Conservation (phyloP, 2,329 filamentous ascomycete genomes). For the Pseudocercospora crystallina region DNA sequence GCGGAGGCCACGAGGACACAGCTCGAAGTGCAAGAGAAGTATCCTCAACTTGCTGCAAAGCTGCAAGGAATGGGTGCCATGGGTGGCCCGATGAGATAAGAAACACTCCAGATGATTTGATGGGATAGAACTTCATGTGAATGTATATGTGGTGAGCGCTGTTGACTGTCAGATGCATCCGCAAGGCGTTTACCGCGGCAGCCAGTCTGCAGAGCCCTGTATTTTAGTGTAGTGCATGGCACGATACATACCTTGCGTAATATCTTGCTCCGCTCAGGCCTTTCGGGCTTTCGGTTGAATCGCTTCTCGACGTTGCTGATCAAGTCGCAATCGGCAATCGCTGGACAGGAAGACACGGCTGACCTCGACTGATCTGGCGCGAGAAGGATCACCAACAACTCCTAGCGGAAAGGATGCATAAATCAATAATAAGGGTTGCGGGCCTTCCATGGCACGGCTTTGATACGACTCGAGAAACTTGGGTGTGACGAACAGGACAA, state of each 20-base stretch:
- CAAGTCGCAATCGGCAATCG: no score
- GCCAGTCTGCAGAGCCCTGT: slow-evolving; percentile 18
- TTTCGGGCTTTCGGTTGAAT: neutral
- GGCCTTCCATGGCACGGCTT: no score
- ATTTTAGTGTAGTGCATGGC: slow-evolving; percentile 10
- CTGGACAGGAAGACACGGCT: no score
- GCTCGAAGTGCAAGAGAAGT: slow-evolving; percentile 67
- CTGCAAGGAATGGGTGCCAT: slow-evolving; percentile 39
- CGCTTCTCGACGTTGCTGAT: no score
- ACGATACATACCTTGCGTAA: slow-evolving; percentile 10
- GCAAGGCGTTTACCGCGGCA: slow-evolving; percentile 18
- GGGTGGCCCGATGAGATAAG: slow-evolving; percentile 13
- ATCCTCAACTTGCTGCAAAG: slow-evolving; percentile 50
- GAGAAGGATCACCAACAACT: no score
- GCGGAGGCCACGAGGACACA: slow-evolving; percentile 96
- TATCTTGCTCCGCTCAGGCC: slow-evolving; percentile 7
- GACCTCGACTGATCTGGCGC: no score
- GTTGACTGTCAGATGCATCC: slow-evolving; percentile 9
- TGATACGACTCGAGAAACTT: no score
- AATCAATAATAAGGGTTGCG: no score
- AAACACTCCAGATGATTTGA: slow-evolving; percentile 3
- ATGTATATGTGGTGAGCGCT: slow-evolving; percentile 12
- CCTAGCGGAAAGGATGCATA: no score
- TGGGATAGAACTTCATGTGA: slow-evolving; percentile 13
- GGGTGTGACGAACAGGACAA: no score